Base-by-base conservation (phyloP, 1,284 basidiomycete species). In the Phaffia rhodozyma region DNA sequence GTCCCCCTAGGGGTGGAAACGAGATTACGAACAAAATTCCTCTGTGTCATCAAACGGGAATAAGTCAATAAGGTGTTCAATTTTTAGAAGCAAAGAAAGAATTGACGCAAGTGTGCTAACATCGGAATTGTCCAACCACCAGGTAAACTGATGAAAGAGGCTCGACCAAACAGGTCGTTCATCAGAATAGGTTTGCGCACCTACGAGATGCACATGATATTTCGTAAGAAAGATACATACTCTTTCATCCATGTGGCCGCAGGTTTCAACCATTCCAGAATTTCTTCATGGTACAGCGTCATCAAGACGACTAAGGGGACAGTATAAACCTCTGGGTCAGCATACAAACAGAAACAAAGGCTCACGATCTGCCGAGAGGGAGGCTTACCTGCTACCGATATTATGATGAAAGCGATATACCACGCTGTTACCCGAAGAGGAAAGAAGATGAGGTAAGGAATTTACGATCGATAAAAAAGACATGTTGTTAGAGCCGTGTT, bases 211-310 rank as follows among this genome's bases (percentile, higher is more conserved):
- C 11, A n/a, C 27, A 20, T n/a, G 51, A 30, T 23, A 5, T 30
- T 32, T 5, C 18, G 56, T 29, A 48, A 51, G 16, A 55, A n/a
- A 29, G 48, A 49, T 11, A 74, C 82, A 65, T 67, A 86, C 83
- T 74, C 71, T 67, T 84, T 81, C 71, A 89, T 77, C 80, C 83
- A 84, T 32, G 79, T 77, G 1, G 84, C 83, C 4, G 80, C 80
- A 1, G 86, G 86, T 23, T 79, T 82, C 58, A 89, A 75, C 79
- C 80, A 83, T 18, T 78, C 69, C 29, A 89, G 82, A 66, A 89
- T 88, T 77, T 83, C 76, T 34, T 76, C 74, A 68, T 86, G 83
- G 69, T 82, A 89, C 18, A 89, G 72, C 2, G 81, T 78, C 67
- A 88, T 79, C 58, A 89, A 79, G 1, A 77, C 76, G 9, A 81